These are phyloP conservation scores for Cokeromyces recurvatus DNA, from an alignment of 371 early-diverging fungal species.

Conservation along the genomic window DNA sequence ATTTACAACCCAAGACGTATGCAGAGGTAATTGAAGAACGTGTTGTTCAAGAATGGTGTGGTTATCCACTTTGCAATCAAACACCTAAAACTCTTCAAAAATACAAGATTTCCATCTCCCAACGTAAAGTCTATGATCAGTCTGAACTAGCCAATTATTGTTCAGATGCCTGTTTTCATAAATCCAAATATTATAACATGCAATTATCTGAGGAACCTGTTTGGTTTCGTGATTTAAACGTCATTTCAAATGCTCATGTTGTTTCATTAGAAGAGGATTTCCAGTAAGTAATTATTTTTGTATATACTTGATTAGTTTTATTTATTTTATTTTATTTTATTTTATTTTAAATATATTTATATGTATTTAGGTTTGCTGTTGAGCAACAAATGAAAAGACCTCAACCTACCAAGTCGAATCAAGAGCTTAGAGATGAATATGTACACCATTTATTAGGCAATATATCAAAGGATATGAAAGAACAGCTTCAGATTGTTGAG, in stretches of 20 bases:
- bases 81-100: constrained; percentile 20
- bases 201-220: constrained; percentile 67
- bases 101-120: constrained; percentile 54
- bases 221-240: constrained; percentile 40
- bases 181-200: constrained; percentile 52
- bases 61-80: constrained; percentile 62
- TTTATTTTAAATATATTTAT: background rate
- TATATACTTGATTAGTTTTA: constrained; percentile 2
- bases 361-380: constrained; percentile 31
- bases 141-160: constrained; percentile 57
- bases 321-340: background rate
- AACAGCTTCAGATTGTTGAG: constrained; percentile 29
- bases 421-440: constrained; percentile 31
- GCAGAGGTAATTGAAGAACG: constrained; percentile 64
- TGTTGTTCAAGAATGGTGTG: constrained; percentile 58
- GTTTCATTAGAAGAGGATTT: constrained; percentile 25
- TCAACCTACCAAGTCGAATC: constrained; percentile 1
- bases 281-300: constrained; percentile 30
- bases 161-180: constrained; percentile 55
- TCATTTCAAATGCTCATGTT: constrained; percentile 18
- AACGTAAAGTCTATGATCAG: constrained; percentile 66
- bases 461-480: constrained; percentile 13
- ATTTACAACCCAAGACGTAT: constrained; percentile 50
- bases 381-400: constrained; percentile 15
- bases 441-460: constrained; percentile 30